Conservation (phyloP, 2,329 filamentous ascomycete species). For the Hypoxylon sp. region DNA sequence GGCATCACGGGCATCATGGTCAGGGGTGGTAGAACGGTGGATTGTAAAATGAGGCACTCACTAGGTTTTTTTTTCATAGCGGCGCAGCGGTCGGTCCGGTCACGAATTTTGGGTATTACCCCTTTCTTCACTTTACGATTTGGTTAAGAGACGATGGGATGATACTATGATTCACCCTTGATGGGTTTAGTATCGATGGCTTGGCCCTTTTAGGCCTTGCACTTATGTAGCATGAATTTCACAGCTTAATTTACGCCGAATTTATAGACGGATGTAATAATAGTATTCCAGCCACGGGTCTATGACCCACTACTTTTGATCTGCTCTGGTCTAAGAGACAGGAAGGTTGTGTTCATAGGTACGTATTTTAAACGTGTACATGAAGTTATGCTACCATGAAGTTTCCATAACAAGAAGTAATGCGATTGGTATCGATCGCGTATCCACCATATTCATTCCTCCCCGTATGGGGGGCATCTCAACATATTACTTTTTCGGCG, state of each 20-base stretch:
- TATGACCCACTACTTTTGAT: background rate
- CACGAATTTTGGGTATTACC: background rate
- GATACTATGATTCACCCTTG: slow-evolving; percentile 12
- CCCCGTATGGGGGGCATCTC: too few species aligned
- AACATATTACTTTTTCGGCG: background rate
- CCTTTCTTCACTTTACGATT: background rate
- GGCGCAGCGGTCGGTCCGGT: slow-evolving; percentile 8
- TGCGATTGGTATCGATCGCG: too few species aligned
- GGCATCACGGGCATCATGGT: slow-evolving; percentile 42
- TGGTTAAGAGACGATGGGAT: slow-evolving; percentile 9
- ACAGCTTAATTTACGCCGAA: background rate
- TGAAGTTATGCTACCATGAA: too few species aligned
- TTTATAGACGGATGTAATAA: slow-evolving; percentile 18
- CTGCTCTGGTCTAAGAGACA: too few species aligned
- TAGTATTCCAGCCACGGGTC: background rate
- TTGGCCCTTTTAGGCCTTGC: background rate
- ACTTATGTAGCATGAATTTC: slow-evolving; percentile 1
- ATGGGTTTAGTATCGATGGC: slow-evolving; percentile 8
- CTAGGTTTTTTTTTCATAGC: slow-evolving; percentile 1
- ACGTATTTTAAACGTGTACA: too few species aligned
- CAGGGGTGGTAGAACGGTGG: slow-evolving; percentile 23
- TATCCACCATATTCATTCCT: too few species aligned
- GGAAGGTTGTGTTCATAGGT: too few species aligned
- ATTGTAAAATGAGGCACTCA: background rate
- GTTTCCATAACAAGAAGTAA: too few species aligned